These are phyloP conservation scores for Erigeron philadelphicus DNA, from an alignment of 140 eudicot genomes.

Conservation along the genomic window DNA sequence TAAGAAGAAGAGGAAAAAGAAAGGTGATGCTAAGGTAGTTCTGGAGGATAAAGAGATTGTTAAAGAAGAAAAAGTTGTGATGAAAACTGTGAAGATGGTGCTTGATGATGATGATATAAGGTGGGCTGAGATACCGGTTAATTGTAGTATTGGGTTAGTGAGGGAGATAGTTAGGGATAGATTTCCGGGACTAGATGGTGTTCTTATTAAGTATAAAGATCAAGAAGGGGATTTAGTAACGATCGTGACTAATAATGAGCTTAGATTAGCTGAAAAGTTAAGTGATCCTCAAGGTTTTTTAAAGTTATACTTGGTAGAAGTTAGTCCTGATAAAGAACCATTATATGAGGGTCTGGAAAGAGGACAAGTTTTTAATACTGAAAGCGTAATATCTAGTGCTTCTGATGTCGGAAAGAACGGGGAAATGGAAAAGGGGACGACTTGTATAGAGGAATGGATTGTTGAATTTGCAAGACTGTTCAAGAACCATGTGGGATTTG, in stretches of 20 bases:
- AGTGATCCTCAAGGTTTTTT: slow-evolving; percentile 51
- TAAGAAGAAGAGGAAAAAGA: slow-evolving; percentile 27
- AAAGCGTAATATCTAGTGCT: slow-evolving; percentile 20
- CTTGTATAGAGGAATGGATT: slow-evolving; percentile 69
- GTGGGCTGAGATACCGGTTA: slow-evolving; percentile 66
- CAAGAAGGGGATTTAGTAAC: slow-evolving; percentile 88
- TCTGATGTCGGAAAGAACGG: slow-evolving; percentile 20
- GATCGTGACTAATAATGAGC: slow-evolving; percentile 64
- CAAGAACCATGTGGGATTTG: slow-evolving; percentile 90
- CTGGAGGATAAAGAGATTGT: slow-evolving; percentile 48
- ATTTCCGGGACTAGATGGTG: slow-evolving; percentile 68
- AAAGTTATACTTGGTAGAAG: slow-evolving; percentile 61
- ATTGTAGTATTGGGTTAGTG: slow-evolving; percentile 56
- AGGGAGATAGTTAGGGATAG: slow-evolving; percentile 68
- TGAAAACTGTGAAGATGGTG: slow-evolving; percentile 61
- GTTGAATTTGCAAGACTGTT: slow-evolving; percentile 74
- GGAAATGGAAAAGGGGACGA: slow-evolving; percentile 31
- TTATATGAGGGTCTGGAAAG: slow-evolving; percentile 39
- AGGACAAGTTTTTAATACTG: slow-evolving; percentile 18
- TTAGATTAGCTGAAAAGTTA: slow-evolving; percentile 68
- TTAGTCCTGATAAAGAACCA: slow-evolving; percentile 75
- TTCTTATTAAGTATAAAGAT: slow-evolving; percentile 78
- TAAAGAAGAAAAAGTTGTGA: slow-evolving; percentile 50
- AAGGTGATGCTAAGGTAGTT: slow-evolving; percentile 51
- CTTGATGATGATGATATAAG: slow-evolving; percentile 89